Percentiles rank a stretch among this genome's conserved stretches.
phyloP scores from a whole-genome alignment of 1,139 yeast species.

The Suhomyces coccinellae region DNA sequence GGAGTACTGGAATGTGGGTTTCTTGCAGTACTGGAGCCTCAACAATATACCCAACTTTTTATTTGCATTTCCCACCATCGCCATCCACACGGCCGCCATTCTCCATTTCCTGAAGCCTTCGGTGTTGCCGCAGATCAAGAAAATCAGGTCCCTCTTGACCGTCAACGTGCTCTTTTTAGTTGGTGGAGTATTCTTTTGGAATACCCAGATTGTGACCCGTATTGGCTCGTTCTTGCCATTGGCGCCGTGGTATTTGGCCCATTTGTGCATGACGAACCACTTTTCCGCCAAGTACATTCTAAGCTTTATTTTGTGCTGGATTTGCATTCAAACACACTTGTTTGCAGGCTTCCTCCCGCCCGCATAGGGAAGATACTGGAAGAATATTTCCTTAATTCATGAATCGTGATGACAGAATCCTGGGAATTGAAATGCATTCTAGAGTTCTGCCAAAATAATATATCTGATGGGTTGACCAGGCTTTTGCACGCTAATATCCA shows the following conservation, averaged over 20 bases:
- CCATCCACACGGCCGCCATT: conserved; percentile 32
- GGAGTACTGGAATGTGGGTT: conserved; percentile 84
- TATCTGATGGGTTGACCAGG: too few relatives aligned
- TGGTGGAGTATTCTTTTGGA: conserved; percentile 64
- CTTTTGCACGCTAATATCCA: too few relatives aligned
- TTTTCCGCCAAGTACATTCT: conserved; percentile 29
- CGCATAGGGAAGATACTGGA: conserved; percentile 50
- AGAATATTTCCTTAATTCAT: too few relatives aligned
- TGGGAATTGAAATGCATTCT: too few relatives aligned
- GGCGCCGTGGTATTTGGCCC: conserved; percentile 69
- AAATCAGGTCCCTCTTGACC: conserved; percentile 33
- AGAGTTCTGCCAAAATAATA: too few relatives aligned
- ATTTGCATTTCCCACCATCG: conserved; percentile 70
- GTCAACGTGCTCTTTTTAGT: conserved; percentile 45
- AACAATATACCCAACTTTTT: conserved; percentile 81
- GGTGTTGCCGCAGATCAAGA: conserved; percentile 35
- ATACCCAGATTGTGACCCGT: conserved; percentile 83
- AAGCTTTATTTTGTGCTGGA: conserved; percentile 54
- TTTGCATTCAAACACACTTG: conserved; percentile 55
- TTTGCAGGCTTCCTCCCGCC: conserved; percentile 75
- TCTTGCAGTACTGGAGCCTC: conserved; percentile 76
- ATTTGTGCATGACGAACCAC: conserved; percentile 12
- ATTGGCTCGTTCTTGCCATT: conserved; percentile 76
- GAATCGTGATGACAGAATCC: too few relatives aligned
- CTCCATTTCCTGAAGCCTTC: conserved; percentile 32